Base-by-base conservation (phyloP, 768 basidiomycete genomes). In the Boletus reticulatus region DNA sequence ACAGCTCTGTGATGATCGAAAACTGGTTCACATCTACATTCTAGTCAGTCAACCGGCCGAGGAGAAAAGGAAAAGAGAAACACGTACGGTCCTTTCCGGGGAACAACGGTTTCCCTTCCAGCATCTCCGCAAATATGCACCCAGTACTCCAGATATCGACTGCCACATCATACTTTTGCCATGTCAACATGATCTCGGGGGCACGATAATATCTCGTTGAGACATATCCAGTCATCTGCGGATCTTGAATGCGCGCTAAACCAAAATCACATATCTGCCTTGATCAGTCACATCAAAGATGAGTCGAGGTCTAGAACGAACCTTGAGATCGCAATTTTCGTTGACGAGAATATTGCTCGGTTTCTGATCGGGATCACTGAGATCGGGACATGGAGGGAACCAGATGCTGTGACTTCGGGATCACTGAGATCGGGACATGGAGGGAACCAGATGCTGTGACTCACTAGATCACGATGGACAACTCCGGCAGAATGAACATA, bases 91-190 rank as follows among this genome's bases (percentile, higher is more conserved):
- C 97, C 79, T 98, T 98, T 54, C 97, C 97, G 27, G 97, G 97
- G 83, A 99, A 99, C 62, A 99, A 77, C 0, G 97, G 96, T 71
- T 98, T 98, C 32, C 97, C 97, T 71, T 98, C 95, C 47, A 99
- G 76, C 97, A 99, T 99, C 78, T 99, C 97, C 6, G 97, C 97
- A 67, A 99, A 98, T 72, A 99, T 98, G 77, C 97, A 99, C 7
- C 95, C 97, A 12, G 95, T 94, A 67, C 92, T 95, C 97, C 97
- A 98, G 70, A 98, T 96, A 71, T 99, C 97, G 59, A 99, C 97
- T 48, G 96, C 97, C 53, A 98, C 95, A 72, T 98, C 96, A 76
- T 99, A 99, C 78, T 98, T 98, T 74, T 99, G 97, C 97, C 97
- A 99, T 38, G 97, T 99, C 70, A 99, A 82, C 97, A 99, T 99